These are phyloP conservation scores for Aspergillus aculeatinus DNA, from an alignment of 2,329 filamentous ascomycete species.

Conservation along the genomic window DNA sequence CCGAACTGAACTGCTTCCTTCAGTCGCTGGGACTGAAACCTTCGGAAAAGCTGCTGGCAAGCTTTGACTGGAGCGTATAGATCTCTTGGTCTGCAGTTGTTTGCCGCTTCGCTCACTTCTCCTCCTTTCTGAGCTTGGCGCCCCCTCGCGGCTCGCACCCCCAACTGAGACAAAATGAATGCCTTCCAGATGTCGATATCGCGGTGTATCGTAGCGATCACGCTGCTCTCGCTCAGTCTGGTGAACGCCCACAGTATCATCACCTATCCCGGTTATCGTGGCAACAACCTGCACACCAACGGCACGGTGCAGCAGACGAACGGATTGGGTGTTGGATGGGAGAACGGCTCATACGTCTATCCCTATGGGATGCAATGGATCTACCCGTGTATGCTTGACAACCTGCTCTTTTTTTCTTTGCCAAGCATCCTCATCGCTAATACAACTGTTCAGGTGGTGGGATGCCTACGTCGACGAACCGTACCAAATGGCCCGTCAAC, in stretches of 20 bases:
- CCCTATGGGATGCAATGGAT: slow-evolving; percentile 94
- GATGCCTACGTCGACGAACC: slow-evolving; percentile 71
- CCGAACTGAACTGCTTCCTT: not conserved
- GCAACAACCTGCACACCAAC: slow-evolving; percentile 80
- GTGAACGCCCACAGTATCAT: slow-evolving; percentile 69
- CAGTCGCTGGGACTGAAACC: slow-evolving; percentile 2
- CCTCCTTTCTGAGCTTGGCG: not conserved
- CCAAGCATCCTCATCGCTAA: slow-evolving; percentile 4
- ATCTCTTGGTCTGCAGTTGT: not conserved
- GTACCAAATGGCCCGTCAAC: slow-evolving; percentile 84
- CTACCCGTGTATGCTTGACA: slow-evolving; percentile 73
- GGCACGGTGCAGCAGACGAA: slow-evolving; percentile 52
- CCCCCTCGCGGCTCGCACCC: not conserved
- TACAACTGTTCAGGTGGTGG: slow-evolving; percentile 68
- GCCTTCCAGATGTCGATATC: slow-evolving; percentile 26
- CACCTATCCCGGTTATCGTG: slow-evolving; percentile 82
- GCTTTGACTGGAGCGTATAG: slow-evolving; percentile 4
- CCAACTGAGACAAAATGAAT: slow-evolving; percentile 26
- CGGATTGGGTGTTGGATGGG: slow-evolving; percentile 48
- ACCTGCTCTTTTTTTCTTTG: not conserved
- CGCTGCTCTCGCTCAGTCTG: slow-evolving; percentile 39
- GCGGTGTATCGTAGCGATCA: slow-evolving; percentile 28
- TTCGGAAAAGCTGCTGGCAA: slow-evolving; percentile 7
- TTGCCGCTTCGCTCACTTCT: slow-evolving; percentile 6
- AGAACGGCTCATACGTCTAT: slow-evolving; percentile 53